These are phyloP conservation scores for Solanum neorickii DNA, from an alignment of 257 asterid genomes.

Conservation along the genomic window DNA sequence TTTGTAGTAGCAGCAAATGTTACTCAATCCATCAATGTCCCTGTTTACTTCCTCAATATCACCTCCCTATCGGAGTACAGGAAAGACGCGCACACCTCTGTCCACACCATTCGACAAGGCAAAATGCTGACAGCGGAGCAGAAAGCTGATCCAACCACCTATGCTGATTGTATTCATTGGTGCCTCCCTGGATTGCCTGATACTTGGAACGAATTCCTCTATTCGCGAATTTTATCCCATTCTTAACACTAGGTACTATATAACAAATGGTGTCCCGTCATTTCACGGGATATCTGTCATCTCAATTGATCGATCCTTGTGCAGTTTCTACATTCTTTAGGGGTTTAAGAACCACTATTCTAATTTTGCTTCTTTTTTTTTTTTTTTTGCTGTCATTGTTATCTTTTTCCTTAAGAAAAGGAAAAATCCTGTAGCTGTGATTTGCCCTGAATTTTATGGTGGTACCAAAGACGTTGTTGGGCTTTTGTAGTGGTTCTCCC, in stretches of 20 bases:
- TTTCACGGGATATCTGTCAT: not conserved
- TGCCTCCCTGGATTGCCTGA: conserved; percentile 82
- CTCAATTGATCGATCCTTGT: not conserved
- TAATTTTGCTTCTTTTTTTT: not conserved
- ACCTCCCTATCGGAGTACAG: conserved; percentile 62
- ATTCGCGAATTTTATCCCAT: conserved; percentile 19
- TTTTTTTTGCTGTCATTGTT: not conserved
- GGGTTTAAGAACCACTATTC: not conserved
- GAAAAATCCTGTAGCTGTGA: not conserved
- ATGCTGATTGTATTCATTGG: conserved; percentile 79
- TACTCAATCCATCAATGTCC: conserved; percentile 35
- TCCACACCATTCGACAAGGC: conserved; percentile 67
- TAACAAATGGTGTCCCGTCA: not conserved
- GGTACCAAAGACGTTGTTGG: not conserved
- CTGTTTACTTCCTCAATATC: conserved; percentile 43
- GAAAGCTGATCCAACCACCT: conserved; percentile 49
- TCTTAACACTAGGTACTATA: conserved; percentile 3
- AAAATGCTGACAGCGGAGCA: conserved; percentile 49
- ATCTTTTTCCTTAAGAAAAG: not conserved
- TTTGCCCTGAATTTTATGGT: not conserved
- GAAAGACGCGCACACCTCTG: conserved; percentile 74
- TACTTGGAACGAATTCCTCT: conserved; percentile 62
- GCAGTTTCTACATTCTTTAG: not conserved
- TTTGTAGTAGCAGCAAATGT: conserved; percentile 39
- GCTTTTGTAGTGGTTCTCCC: not conserved